phyloP scores from a whole-genome alignment of 1,139 yeast species.

The Debaryomyces psychrophilus region DNA sequence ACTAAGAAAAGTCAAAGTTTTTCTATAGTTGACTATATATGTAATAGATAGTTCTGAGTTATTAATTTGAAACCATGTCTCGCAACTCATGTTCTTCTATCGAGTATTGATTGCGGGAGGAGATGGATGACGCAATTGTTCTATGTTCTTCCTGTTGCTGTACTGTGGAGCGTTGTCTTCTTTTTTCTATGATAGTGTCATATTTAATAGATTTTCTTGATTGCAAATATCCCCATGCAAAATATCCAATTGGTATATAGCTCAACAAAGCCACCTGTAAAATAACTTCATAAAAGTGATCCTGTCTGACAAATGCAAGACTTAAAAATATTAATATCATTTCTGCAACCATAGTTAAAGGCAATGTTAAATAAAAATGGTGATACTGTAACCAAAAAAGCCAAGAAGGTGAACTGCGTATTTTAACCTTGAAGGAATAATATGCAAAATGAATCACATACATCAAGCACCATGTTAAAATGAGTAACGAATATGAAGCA shows the following conservation, averaged over 20 bases:
- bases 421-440: constrained; percentile 50
- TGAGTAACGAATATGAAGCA: constrained; percentile 49
- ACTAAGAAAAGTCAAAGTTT: no score
- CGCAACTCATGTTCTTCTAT: constrained; percentile 1
- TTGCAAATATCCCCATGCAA: constrained; percentile 37
- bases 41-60: not conserved
- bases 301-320: constrained; percentile 46
- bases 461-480: constrained; percentile 47
- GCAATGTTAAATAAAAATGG: constrained; percentile 47
- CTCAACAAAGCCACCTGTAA: constrained; percentile 32
- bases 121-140: constrained; percentile 1
- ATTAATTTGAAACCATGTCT: not conserved
- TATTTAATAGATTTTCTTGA: constrained; percentile 28
- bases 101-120: constrained; percentile 1
- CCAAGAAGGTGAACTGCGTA: constrained; percentile 38
- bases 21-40: not conserved
- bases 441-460: constrained; percentile 48
- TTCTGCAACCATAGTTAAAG: constrained; percentile 52
- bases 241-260: constrained; percentile 44
- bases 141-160: constrained; percentile 2
- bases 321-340: constrained; percentile 56
- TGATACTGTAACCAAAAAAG: constrained; percentile 45
- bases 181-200: constrained; percentile 26
- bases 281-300: constrained; percentile 29
- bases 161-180: constrained; percentile 15